Base-by-base conservation (phyloP, 78 protist genomes). In the Speleostelium caveatum region DNA sequence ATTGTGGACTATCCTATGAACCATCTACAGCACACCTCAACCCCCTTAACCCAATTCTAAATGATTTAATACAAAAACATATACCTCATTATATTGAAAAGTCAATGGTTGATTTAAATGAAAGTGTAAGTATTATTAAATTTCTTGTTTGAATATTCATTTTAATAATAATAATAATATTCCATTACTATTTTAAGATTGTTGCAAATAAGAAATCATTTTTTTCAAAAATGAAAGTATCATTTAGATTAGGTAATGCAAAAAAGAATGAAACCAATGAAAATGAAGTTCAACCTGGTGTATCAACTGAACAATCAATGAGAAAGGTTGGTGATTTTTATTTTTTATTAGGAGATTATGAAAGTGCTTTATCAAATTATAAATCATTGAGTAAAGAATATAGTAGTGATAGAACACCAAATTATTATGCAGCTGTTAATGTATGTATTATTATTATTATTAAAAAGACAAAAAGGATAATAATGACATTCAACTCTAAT, bases 311-410 rank as follows among this genome's bases (percentile, higher is more conserved):
- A 36, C 51, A 36, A 32, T 56, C 78, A 56, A 28, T 56, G n/a
- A 67, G 91, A 56, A 53, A 74, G 3, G 41, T 83, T 8, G 75
- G 73, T n/a, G 91, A 83, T 45, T 35, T 69, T 10, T 83, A 83
- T 33, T 83, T 83, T 42, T 42, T 83, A 21, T 45, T 83, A 32
- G 79, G 69, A 69, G 91, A 83, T 59, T 83, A 83, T 83, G 91
- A 83, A 42, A 53, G 56, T 45, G 77, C 91, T 17, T 45, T 83
- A 30, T 67, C 91, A 56, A 69, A 69, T 60, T 83, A 83, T 32
- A 67, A 69, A 38, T 63, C 77, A 12, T 39, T 68, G 24, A 41
- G n/a, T 8, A 83, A 83, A 59, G 91, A 83, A 33, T 83, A 38
- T 17, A 83, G 39, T 60, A 56, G 72, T 42, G 91, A 83, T n/a